phyloP scores from a whole-genome alignment of 2,329 filamentous ascomycete genomes.

The Ciborinia camelliae region DNA sequence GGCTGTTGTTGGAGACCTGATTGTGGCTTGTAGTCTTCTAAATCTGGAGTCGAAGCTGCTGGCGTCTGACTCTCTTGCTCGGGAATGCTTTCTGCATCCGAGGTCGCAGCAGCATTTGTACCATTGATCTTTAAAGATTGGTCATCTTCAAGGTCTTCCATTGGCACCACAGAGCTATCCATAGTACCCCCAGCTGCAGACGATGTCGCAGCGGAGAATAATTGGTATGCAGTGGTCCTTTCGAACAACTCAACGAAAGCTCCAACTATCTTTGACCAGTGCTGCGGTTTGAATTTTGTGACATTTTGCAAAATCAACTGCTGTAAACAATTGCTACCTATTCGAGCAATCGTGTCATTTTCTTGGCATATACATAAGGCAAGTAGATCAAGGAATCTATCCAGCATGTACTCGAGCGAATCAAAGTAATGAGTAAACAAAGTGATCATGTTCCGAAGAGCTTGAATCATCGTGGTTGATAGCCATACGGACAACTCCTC shows the following conservation, averaged over 20 bases:
- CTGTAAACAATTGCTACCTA: conserved; percentile 96
- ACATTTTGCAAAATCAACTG: conserved; percentile 97
- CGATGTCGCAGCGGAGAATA: conserved; percentile 78
- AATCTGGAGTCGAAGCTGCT: conserved; percentile 29
- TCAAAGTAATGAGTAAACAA: conserved; percentile 99
- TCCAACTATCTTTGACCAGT: conserved; percentile 93
- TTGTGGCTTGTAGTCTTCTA: conserved; percentile 82
- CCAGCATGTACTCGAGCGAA: conserved; percentile 93
- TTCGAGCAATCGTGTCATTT: conserved; percentile 96
- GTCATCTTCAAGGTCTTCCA: conserved; percentile 39
- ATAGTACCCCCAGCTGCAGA: conserved; percentile 53
- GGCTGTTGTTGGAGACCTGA: conserved; percentile 79
- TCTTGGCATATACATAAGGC: conserved; percentile 98
- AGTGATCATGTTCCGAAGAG: conserved; percentile 95
- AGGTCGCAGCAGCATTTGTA: conserved; percentile 41
- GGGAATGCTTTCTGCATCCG: conserved; percentile 33
- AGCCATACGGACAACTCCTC: conserved; percentile 98
- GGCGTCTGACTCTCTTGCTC: conserved; percentile 35
- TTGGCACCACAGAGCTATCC: conserved; percentile 43
- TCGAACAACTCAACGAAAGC: conserved; percentile 96
- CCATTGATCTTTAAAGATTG: conserved; percentile 62
- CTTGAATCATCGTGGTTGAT: conserved; percentile 99
- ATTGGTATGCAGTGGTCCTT: conserved; percentile 86
- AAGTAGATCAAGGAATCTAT: conserved; percentile 91
- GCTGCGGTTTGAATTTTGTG: conserved; percentile 77